Evolutionary conservation across 75 land plant genomes (phyloP).

Genomic region (Isoetes taiwanensis): DNA sequence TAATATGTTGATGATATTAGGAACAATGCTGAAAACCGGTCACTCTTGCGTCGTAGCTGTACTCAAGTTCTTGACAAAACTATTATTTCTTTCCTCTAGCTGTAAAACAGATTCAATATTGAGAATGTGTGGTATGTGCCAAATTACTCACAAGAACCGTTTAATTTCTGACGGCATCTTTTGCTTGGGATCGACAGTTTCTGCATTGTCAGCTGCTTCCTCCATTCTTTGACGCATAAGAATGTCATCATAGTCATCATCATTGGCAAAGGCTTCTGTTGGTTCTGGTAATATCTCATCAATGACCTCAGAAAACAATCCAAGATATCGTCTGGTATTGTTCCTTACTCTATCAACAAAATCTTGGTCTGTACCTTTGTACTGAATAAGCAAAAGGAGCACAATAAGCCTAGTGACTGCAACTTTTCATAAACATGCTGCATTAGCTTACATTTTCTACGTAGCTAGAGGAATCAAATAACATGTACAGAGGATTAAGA

Average conservation of each 20-base stretch:
- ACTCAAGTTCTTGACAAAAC: not conserved
- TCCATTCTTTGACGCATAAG: conserved; percentile 80
- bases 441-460: not conserved
- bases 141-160: conserved; percentile 64
- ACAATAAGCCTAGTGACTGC: not conserved
- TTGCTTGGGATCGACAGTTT: conserved; percentile 52
- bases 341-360: conserved; percentile 57
- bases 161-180: conserved; percentile 88
- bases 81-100: no score
- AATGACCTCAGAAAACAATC: conserved; percentile 67
- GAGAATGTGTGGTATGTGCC: not conserved
- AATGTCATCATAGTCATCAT: conserved; percentile 71
- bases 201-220: conserved; percentile 49
- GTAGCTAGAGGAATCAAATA: not conserved
- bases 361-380: conserved; percentile 54
- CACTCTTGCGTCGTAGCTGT: not conserved
- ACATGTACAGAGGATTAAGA: not conserved
- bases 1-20: not conserved
- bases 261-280: conserved; percentile 51
- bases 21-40: not conserved
- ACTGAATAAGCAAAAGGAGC: conserved; percentile 16
- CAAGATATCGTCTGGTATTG: conserved; percentile 69
- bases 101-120: no score
- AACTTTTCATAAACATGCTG: not conserved
- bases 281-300: conserved; percentile 92